phyloP scores from a whole-genome alignment of 2,329 filamentous ascomycete genomes.

The Botrytis tulipae region DNA sequence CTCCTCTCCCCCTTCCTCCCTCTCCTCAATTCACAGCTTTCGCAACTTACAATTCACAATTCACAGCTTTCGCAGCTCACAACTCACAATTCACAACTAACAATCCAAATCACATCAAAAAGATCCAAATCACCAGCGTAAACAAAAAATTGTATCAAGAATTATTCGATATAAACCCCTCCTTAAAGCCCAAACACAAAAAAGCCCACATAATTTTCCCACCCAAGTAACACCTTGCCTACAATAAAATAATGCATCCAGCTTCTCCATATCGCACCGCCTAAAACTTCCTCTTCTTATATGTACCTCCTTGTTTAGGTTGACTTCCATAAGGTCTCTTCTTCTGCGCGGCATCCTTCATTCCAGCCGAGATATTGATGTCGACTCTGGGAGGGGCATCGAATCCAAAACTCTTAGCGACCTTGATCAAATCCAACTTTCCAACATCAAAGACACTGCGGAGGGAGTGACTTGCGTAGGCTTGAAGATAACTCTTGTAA shows the following conservation, averaged over 20 bases:
- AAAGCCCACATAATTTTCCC: background rate
- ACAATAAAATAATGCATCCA: background rate
- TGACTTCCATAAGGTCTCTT: slow-evolving; percentile 76
- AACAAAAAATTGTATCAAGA: background rate
- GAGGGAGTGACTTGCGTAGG: slow-evolving; percentile 84
- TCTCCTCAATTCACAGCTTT: too few relatives aligned
- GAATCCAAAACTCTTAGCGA: slow-evolving; percentile 84
- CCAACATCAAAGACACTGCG: slow-evolving; percentile 82
- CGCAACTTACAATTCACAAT: too few relatives aligned
- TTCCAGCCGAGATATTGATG: slow-evolving; percentile 72
- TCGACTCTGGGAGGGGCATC: slow-evolving; percentile 73
- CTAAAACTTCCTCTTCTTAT: slow-evolving; percentile 35
- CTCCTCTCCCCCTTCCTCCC: too few relatives aligned
- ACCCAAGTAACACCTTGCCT: background rate
- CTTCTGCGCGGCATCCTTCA: slow-evolving; percentile 70
- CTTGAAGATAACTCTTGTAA: slow-evolving; percentile 89
- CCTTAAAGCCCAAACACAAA: background rate
- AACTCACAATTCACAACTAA: background rate
- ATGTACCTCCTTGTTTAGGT: slow-evolving; percentile 55
- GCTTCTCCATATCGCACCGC: background rate
- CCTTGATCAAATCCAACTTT: slow-evolving; percentile 78
- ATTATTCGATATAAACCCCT: slow-evolving; percentile 2
- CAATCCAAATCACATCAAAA: background rate
- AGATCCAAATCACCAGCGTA: background rate
- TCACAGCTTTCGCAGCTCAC: too few relatives aligned